These are phyloP conservation scores for Barbarea vulgaris DNA, from an alignment of 345 rosid genomes.

Conservation along the genomic window DNA sequence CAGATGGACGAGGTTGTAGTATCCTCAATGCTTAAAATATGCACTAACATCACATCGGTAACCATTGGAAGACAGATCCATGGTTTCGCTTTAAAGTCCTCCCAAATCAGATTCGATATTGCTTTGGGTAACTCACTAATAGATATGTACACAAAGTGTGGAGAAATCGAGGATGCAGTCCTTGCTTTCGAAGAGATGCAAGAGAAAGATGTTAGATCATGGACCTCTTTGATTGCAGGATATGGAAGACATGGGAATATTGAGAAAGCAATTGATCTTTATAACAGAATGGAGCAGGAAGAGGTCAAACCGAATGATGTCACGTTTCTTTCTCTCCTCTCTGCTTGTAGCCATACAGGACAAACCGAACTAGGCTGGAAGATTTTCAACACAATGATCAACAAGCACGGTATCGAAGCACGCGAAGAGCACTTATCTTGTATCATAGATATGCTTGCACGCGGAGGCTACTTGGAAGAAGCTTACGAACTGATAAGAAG, in stretches of 20 bases:
- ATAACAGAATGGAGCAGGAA: conserved; percentile 55
- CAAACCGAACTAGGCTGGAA: conserved; percentile 57
- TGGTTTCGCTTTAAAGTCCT: conserved; percentile 53
- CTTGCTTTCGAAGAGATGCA: conserved; percentile 54
- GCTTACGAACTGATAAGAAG: conserved; percentile 51
- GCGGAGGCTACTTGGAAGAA: conserved; percentile 61
- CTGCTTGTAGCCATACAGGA: conserved; percentile 75
- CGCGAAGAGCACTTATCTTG: conserved; percentile 68
- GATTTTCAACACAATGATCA: conserved; percentile 57
- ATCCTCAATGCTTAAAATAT: conserved; percentile 62
- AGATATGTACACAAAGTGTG: conserved; percentile 81
- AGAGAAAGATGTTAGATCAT: conserved; percentile 64
- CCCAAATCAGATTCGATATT: conserved; percentile 48
- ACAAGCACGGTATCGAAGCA: conserved; percentile 50
- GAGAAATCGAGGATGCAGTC: conserved; percentile 61
- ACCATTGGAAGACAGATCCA: conserved; percentile 71
- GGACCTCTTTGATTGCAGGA: conserved; percentile 73
- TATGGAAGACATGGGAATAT: conserved; percentile 69
- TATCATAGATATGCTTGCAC: conserved; percentile 69
- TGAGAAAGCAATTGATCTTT: conserved; percentile 56
- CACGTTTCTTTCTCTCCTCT: conserved; percentile 67
- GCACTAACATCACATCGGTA: conserved; percentile 54
- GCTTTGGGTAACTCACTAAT: conserved; percentile 65
- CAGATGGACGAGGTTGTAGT: conserved; percentile 58
- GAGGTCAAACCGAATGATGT: conserved; percentile 64